phyloP scores from a whole-genome alignment of 148 eudicot genomes.

The Diospyros lotus region DNA sequence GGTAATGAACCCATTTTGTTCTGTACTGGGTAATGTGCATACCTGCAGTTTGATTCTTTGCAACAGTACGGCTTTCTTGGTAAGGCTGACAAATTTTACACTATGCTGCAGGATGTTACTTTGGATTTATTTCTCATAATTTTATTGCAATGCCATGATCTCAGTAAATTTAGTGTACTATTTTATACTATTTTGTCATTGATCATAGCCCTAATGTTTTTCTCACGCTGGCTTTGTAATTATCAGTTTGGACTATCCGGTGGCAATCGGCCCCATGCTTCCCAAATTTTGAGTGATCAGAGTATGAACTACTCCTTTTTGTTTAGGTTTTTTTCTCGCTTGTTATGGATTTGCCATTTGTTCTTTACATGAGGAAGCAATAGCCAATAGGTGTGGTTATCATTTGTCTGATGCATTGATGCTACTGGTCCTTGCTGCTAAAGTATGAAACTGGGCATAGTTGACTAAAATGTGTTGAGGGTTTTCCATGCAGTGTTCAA shows the following conservation, averaged over 20 bases:
- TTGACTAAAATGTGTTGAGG: conserved; percentile 8
- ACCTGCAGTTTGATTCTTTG: too few relatives aligned
- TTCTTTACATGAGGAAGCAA: not conserved
- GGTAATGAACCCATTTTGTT: not conserved
- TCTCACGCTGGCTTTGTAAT: conserved; percentile 8
- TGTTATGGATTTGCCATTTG: not conserved
- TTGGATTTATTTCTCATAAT: too few relatives aligned
- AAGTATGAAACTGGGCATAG: not conserved
- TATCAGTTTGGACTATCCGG: conserved; percentile 66
- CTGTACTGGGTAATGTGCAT: too few relatives aligned
- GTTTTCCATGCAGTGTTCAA: conserved; percentile 53
- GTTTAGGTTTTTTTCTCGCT: not conserved
- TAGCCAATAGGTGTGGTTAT: not conserved
- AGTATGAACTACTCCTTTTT: conserved; percentile 40
- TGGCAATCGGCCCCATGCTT: conserved; percentile 63
- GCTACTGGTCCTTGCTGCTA: not conserved
- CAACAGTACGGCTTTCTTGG: too few relatives aligned
- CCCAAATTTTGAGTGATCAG: conserved; percentile 80
- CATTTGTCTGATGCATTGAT: not conserved
- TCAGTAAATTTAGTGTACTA: not conserved
- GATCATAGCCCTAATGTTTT: conserved; percentile 4
- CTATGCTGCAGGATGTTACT: too few relatives aligned
- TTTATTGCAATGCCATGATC: too few relatives aligned
- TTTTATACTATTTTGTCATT: not conserved
- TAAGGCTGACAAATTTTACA: too few relatives aligned